Conservation (phyloP, 2,329 filamentous ascomycete species). For the Sporothrix curviconia region DNA sequence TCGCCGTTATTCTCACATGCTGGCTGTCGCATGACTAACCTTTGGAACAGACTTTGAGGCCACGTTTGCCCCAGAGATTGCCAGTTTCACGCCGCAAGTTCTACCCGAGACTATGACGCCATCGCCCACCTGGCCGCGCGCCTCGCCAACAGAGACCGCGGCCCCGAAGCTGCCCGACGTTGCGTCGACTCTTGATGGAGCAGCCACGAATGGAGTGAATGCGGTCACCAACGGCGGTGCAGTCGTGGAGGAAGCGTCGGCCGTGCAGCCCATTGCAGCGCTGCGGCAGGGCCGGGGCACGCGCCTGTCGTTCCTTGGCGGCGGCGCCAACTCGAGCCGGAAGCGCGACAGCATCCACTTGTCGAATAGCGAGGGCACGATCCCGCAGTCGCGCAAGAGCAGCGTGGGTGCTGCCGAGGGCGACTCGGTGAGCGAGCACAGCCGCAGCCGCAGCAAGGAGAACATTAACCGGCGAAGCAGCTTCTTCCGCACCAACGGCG, state of each 20-base stretch:
- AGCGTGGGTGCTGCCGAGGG: conserved; percentile 22
- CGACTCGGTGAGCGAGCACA: conserved; percentile 25
- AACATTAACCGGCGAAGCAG: conserved; percentile 31
- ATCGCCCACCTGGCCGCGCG: conserved; percentile 43
- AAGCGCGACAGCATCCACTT: conserved; percentile 17
- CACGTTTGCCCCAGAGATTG: conserved; percentile 60
- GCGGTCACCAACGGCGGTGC: conserved; percentile 10
- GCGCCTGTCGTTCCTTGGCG: conserved; percentile 51
- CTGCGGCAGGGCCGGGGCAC: conserved; percentile 45
- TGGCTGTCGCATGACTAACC: background rate
- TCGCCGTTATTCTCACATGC: background rate
- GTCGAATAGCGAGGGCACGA: conserved; percentile 10
- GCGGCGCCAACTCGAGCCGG: conserved; percentile 29
- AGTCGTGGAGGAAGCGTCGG: conserved; percentile 40
- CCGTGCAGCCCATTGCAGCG: conserved; percentile 42
- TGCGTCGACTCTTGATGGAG: conserved; percentile 30
- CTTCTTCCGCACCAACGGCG: conserved; percentile 34
- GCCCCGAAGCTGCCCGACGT: conserved; percentile 26
- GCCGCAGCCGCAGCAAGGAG: conserved; percentile 25
- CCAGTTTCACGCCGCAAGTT: conserved; percentile 48
- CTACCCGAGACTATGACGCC: conserved; percentile 34
- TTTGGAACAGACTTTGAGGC: conserved; percentile 48
- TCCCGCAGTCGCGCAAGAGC: conserved; percentile 13
- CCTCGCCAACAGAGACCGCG: conserved; percentile 35
- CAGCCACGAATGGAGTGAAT: conserved; percentile 12